Evolutionary conservation across 495 filamentous ascomycete species (phyloP).

Genomic region (Filosporella fistucella): DNA sequence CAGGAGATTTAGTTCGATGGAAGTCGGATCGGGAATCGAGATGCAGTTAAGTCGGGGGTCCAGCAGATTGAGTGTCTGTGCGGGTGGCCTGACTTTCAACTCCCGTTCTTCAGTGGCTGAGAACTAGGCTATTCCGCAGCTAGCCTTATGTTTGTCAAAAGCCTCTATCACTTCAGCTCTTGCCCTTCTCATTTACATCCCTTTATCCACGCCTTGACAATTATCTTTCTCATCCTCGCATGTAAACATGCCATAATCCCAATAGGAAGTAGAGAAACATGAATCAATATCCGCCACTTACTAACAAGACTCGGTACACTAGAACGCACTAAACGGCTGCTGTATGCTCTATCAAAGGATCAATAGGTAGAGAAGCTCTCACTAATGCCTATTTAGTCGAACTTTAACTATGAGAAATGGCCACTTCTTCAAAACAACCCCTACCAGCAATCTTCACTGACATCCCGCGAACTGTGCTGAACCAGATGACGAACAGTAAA

Average conservation of each 20-base stretch:
- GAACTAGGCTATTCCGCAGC: too few relatives aligned
- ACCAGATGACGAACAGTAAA: background rate
- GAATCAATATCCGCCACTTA: background rate
- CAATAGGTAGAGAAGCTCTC: too few relatives aligned
- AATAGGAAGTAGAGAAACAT: background rate
- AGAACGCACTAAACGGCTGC: too few relatives aligned
- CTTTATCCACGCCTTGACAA: too few relatives aligned
- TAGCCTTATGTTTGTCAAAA: background rate
- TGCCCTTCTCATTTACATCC: background rate
- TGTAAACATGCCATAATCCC: background rate
- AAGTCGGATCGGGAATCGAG: too few relatives aligned
- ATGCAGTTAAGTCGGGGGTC: too few relatives aligned
- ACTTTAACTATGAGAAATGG: background rate
- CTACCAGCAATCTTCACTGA: background rate
- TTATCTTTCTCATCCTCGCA: conserved; percentile 22
- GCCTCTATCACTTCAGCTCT: background rate
- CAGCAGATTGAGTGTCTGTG: too few relatives aligned
- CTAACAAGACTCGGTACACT: background rate
- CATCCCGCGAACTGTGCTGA: background rate
- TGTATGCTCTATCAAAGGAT: background rate
- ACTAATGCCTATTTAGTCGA: background rate
- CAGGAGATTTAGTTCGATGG: background rate
- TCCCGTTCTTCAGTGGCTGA: background rate
- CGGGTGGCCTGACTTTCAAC: background rate
- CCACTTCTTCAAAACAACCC: background rate